Conservation (phyloP, 495 filamentous ascomycete genomes). For the Bombardia bombarda region DNA sequence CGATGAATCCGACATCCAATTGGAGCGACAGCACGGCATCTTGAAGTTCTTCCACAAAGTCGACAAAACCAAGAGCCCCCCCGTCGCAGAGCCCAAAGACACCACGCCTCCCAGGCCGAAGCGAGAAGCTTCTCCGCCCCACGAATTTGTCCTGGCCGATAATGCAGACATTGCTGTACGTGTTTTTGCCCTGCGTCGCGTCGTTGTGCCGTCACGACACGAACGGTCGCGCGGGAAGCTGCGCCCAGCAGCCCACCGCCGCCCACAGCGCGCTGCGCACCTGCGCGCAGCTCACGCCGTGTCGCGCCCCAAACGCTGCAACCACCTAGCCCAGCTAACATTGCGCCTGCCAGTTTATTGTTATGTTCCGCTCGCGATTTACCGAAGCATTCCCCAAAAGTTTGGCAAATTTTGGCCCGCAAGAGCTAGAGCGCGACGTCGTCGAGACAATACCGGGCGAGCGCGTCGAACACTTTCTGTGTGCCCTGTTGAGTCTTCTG, state of each 20-base stretch:
- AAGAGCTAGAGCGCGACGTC: slow-evolving; percentile 87
- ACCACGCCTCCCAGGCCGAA: slow-evolving; percentile 61
- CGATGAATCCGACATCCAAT: slow-evolving; percentile 41
- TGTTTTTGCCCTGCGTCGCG: slow-evolving; percentile 24
- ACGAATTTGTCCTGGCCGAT: slow-evolving; percentile 82
- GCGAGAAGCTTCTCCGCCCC: slow-evolving; percentile 74
- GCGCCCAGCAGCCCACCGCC: background rate
- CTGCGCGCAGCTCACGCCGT: too few species aligned
- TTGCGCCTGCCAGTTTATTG: slow-evolving; percentile 74
- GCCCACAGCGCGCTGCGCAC: too few species aligned
- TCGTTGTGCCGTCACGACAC: slow-evolving; percentile 24
- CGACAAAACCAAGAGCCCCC: slow-evolving; percentile 29
- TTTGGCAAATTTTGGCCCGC: slow-evolving; percentile 79
- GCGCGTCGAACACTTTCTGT: slow-evolving; percentile 78
- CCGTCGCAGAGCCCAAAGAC: slow-evolving; percentile 30
- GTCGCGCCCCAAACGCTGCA: too few species aligned
- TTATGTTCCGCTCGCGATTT: slow-evolving; percentile 95
- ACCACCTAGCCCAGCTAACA: too few species aligned
- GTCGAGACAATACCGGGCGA: slow-evolving; percentile 69
- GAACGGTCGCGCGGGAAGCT: slow-evolving; percentile 29
- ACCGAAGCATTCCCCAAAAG: slow-evolving; percentile 81
- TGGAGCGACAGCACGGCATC: slow-evolving; percentile 43
- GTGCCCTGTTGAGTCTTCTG: slow-evolving; percentile 77
- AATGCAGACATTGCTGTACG: slow-evolving; percentile 83
- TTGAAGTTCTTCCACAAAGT: slow-evolving; percentile 51